Conservation (phyloP, 345 rosid species). For the Hypericum androsaemum region DNA sequence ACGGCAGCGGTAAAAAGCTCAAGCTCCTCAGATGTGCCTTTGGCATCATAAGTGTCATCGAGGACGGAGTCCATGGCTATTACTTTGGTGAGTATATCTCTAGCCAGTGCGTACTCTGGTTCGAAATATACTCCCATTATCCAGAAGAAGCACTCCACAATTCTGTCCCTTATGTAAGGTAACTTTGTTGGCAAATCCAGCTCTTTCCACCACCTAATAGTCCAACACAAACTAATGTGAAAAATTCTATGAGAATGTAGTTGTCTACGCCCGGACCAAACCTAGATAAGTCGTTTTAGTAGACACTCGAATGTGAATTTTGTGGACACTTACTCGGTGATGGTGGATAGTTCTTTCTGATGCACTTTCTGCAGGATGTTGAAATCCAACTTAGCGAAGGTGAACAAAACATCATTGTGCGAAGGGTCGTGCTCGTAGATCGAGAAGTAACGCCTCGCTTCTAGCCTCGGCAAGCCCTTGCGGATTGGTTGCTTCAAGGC, state of each 20-base stretch:
- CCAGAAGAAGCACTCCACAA: constrained; percentile 8
- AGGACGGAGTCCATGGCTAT: constrained; percentile 9
- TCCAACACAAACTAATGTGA: too few relatives aligned
- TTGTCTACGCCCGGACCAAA: too few relatives aligned
- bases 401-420: not conserved
- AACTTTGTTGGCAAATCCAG: not conserved
- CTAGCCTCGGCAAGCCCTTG: constrained; percentile 10
- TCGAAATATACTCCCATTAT: not conserved
- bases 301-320: too few relatives aligned
- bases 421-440: not conserved
- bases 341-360: not conserved
- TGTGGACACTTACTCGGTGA: not conserved
- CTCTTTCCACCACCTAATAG: constrained; percentile 5
- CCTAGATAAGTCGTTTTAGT: too few relatives aligned
- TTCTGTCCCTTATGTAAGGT: constrained; percentile 16
- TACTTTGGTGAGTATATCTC: constrained; percentile 18
- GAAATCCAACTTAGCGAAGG: constrained; percentile 11
- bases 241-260: too few relatives aligned
- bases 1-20: constrained; percentile 16
- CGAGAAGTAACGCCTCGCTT: not conserved
- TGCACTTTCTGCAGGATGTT: not conserved
- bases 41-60: constrained; percentile 14
- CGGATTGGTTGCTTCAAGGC: constrained; percentile 10
- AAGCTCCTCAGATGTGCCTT: constrained; percentile 29
- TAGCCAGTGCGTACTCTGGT: not conserved